Evolutionary conservation across 352 stramenopile genomes (phyloP), one percentile per base, ranked within the genome.

Genomic region (Pythium insidiosum): DNA sequence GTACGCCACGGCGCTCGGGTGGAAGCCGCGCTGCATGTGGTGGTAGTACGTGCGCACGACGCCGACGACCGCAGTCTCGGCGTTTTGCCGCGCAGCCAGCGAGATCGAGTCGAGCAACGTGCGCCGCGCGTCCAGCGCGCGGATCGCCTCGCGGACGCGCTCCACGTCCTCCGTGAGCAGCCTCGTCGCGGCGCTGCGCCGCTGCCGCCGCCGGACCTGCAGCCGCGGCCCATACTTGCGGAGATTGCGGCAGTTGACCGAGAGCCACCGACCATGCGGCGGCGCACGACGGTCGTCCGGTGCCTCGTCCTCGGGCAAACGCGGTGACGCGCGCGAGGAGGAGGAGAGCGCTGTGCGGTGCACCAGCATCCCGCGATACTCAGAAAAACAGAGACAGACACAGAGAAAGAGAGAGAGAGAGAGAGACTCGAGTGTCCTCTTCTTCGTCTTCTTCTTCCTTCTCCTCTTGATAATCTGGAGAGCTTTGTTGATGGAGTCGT

Each of bases 21-120:
- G 36, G 18, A 57, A 56, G 2, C 67, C 67, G n/a, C 46, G 53
- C 12, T 41, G 30, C 28, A 68, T 61, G 43, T 73, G 25, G 1
- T 44, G 25, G 24, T 73, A 66, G 30, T 73, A 79, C 24, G 41
- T 70, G 16, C 48, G 35, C 25, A 71, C 41, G n/a, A 70, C 55
- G 3, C 52, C 37, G 18, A 75, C 28, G 5, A 61, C 58, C 0
- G 56, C 43, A 2, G 30, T 21, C 39, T 66, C 43, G 6, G 66
- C 51, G 23, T 73, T 77, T 37, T 54, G 30, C 18, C 43, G 51
- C 43, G 44, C 48, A 11, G 10, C 49, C 25, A 67, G 19, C 7
- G 48, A 26, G 29, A 53, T 36, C 28, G 58, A 67, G 22, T 67
- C 53, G 3, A 67, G 37, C 13, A 67, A 20, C 19, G 53, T 36